These are phyloP conservation scores for Drosera spatulata DNA, from an alignment of 179 eudicot genomes.

Conservation along the genomic window DNA sequence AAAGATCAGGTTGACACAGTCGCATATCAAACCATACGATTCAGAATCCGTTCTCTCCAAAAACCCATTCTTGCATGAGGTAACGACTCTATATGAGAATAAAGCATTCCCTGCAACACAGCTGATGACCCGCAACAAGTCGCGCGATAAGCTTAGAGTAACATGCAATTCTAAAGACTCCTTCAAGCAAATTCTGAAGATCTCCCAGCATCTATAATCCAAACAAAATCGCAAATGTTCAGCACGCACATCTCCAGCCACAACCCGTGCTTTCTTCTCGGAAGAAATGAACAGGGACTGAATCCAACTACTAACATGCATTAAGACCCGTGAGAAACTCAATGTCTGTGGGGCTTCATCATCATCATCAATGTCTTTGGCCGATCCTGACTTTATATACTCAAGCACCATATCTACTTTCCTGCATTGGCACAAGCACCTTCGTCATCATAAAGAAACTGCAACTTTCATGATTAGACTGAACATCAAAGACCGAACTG, in stretches of 20 bases:
- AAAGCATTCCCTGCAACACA: slow-evolving; percentile 31
- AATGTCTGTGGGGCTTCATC: slow-evolving; percentile 29
- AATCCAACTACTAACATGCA: slow-evolving; percentile 51
- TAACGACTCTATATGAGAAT: slow-evolving; percentile 15
- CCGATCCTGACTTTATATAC: slow-evolving; percentile 37
- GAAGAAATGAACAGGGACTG: slow-evolving; percentile 60
- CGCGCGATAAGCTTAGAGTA: slow-evolving; percentile 47
- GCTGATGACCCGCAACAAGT: slow-evolving; percentile 58
- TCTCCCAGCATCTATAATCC: slow-evolving; percentile 78
- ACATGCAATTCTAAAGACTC: slow-evolving; percentile 34
- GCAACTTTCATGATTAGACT: no score
- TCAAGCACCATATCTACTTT: slow-evolving; percentile 55
- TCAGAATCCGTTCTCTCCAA: slow-evolving; percentile 15
- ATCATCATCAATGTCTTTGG: slow-evolving; percentile 16
- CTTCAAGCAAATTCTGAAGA: slow-evolving; percentile 70
- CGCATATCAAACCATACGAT: slow-evolving; percentile 30
- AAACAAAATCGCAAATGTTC: slow-evolving; percentile 35
- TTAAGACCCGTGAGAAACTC: slow-evolving; percentile 37
- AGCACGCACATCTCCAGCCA: slow-evolving; percentile 22
- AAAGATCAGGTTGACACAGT: slow-evolving; percentile 50
- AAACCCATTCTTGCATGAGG: slow-evolving; percentile 7
- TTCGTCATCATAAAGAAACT: slow-evolving; percentile 1
- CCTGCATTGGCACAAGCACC: slow-evolving; percentile 34
- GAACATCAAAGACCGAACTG: no score
- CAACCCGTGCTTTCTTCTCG: slow-evolving; percentile 43